phyloP scores from a whole-genome alignment of 345 rosid species.

The Populus tremula region DNA sequence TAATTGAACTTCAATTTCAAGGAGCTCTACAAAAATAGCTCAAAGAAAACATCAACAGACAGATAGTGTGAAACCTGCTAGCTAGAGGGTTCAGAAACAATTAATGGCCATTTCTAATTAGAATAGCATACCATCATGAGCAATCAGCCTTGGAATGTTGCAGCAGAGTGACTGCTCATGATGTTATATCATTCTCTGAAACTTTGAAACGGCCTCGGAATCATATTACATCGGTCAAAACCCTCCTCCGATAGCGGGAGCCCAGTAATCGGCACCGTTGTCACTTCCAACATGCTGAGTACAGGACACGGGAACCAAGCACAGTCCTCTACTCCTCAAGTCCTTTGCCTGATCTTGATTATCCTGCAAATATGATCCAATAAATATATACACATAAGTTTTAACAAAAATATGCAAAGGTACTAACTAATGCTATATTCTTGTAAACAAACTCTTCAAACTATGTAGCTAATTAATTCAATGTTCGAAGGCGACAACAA shows the following conservation, averaged over 20 bases:
- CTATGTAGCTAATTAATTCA: background rate
- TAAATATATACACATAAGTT: background rate
- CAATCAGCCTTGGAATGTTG: constrained; percentile 53
- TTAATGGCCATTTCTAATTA: background rate
- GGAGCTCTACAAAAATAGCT: background rate
- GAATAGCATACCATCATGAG: constrained; percentile 67
- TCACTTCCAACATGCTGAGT: constrained; percentile 64
- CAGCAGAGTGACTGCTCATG: constrained; percentile 58
- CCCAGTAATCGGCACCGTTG: constrained; percentile 74
- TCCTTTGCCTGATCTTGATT: constrained; percentile 44
- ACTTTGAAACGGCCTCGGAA: background rate
- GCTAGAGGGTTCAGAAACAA: constrained; percentile 2
- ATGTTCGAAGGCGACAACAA: background rate
- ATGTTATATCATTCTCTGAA: constrained; percentile 45
- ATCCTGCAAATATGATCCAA: constrained; percentile 23
- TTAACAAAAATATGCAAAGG: background rate
- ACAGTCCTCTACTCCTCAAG: constrained; percentile 73
- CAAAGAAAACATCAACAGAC: background rate
- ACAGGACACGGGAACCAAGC: constrained; percentile 74
- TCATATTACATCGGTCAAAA: constrained; percentile 18
- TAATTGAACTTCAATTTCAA: constrained; percentile 5
- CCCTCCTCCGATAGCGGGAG: constrained; percentile 54
- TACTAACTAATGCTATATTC: background rate
- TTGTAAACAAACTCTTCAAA: background rate
- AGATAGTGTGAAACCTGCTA: background rate